Conservation (phyloP, 2,329 filamentous ascomycete genomes). For the Diaporthe batatas region DNA sequence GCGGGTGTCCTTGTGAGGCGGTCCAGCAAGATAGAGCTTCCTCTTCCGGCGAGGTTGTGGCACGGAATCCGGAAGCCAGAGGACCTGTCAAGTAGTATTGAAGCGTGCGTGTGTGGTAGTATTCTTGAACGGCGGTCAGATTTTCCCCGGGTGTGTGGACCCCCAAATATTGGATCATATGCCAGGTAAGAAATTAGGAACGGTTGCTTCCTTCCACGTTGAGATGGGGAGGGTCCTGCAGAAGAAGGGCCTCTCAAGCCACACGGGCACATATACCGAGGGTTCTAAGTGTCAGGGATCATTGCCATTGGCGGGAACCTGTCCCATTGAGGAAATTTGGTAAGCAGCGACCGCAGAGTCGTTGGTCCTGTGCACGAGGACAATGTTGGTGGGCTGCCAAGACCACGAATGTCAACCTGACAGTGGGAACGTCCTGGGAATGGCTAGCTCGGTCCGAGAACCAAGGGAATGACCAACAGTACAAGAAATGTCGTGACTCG, state of each 20-base stretch:
- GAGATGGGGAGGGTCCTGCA: conserved; percentile 16
- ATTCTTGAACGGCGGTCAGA: conserved; percentile 25
- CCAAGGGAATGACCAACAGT: conserved; percentile 2
- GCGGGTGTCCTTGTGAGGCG: conserved; percentile 25
- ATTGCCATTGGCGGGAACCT: not conserved
- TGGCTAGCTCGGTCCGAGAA: conserved; percentile 31
- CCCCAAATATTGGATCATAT: conserved; percentile 15
- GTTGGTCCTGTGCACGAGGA: conserved; percentile 17
- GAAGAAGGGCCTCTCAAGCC: not conserved
- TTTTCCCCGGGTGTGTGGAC: conserved; percentile 5
- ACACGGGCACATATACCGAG: conserved; percentile 6
- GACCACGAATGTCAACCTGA: conserved; percentile 23
- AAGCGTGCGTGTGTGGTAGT: conserved; percentile 1
- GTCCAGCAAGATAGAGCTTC: not conserved
- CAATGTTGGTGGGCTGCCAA: conserved; percentile 32
- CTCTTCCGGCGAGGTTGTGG: conserved; percentile 8
- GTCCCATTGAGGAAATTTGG: not conserved
- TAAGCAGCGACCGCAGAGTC: not conserved
- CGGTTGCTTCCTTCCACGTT: conserved; percentile 9
- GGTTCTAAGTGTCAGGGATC: conserved; percentile 13
- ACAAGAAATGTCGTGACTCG: conserved; percentile 13
- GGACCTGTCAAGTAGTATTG: conserved; percentile 5
- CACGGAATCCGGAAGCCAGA: not conserved
- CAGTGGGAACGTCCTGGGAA: not conserved
- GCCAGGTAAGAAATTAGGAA: not conserved